Percentiles rank a stretch among this genome's conserved stretches.
Evolutionary conservation across 371 early-diverging fungal genomes (phyloP).

Genomic region (Fennellomyces sp.): DNA sequence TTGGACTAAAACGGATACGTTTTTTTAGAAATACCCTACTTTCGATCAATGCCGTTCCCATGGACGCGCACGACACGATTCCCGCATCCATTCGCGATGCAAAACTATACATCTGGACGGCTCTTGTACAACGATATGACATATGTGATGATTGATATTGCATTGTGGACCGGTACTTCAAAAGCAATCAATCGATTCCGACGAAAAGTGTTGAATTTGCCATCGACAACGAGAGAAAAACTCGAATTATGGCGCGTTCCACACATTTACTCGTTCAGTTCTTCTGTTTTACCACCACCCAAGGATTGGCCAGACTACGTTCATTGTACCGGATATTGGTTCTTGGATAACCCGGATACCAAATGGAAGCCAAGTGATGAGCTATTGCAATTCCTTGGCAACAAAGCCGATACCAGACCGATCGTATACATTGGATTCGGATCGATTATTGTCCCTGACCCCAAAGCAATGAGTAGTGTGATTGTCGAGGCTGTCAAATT

Average conservation of each 20-base stretch:
- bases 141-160: conserved; percentile 75
- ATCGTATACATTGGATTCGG: conserved; percentile 90
- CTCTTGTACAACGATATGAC: conserved; percentile 82
- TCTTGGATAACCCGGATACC: conserved; percentile 67
- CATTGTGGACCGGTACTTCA: conserved; percentile 71
- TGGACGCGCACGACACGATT: conserved; percentile 78
- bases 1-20: background rate
- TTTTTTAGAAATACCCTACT: conserved; percentile 61
- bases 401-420: conserved; percentile 44
- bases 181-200: conserved; percentile 71
- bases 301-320: conserved; percentile 81
- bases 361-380: conserved; percentile 61
- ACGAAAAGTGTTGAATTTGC: conserved; percentile 53
- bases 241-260: conserved; percentile 65
- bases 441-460: conserved; percentile 81
- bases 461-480: conserved; percentile 63
- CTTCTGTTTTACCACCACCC: conserved; percentile 69
- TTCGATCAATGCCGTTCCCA: conserved; percentile 78
- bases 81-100: conserved; percentile 82
- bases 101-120: conserved; percentile 57
- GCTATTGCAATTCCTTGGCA: conserved; percentile 58
- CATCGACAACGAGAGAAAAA: conserved; percentile 52
- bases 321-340: conserved; percentile 82
- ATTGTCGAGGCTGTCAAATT: conserved; percentile 72
- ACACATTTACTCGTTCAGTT: conserved; percentile 77